Evolutionary conservation across 306 rosid species (phyloP).

Genomic region (Crotalaria pallida): DNA sequence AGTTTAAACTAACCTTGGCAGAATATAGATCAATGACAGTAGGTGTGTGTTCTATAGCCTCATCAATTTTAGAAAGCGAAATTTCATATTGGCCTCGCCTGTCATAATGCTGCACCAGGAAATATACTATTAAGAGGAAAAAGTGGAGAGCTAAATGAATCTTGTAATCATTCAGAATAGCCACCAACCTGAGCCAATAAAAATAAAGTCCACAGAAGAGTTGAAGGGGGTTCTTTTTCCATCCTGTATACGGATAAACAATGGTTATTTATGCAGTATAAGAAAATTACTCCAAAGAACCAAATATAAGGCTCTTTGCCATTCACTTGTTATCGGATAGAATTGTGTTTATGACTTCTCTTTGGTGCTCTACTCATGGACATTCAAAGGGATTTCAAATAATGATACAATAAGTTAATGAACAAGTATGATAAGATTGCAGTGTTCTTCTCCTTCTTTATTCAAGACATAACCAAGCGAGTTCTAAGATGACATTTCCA

Average conservation of each 20-base stretch:
- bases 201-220: conserved; percentile 91
- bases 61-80: conserved; percentile 77
- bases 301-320: not conserved
- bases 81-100: conserved; percentile 73
- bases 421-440: not conserved
- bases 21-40: conserved; percentile 96
- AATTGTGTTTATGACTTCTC: not conserved
- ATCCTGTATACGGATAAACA: conserved; percentile 38
- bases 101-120: conserved; percentile 86
- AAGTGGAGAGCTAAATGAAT: not conserved
- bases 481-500: not conserved
- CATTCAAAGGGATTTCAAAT: not conserved
- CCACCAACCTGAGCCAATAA: conserved; percentile 84
- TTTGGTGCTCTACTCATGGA: not conserved
- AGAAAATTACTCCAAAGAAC: conserved; percentile 12
- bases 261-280: conserved; percentile 4
- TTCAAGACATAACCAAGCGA: conserved; percentile 4
- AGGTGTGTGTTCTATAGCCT: conserved; percentile 89
- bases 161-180: not conserved
- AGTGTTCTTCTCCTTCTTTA: not conserved
- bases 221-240: conserved; percentile 89
- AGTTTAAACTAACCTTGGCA: conserved; percentile 60
- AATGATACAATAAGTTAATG: not conserved
- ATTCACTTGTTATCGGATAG: not conserved
- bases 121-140: conserved; percentile 2